phyloP scores from a whole-genome alignment of 129 eudicot genomes.

The Flaveria sonorensis region DNA sequence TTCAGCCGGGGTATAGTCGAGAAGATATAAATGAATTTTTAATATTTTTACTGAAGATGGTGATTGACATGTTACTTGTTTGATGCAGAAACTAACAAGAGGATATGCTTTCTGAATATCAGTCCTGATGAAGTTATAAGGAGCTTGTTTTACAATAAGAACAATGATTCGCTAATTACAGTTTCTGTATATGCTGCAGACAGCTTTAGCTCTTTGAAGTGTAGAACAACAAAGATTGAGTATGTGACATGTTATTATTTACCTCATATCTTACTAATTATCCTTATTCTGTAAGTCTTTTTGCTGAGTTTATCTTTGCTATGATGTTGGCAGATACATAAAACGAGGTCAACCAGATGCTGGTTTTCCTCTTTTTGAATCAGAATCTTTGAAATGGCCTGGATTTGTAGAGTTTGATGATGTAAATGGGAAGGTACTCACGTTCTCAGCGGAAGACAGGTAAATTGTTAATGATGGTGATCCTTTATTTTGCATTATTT shows the following conservation, averaged over 20 bases:
- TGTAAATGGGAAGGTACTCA: conserved; percentile 90
- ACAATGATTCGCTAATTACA: conserved; percentile 91
- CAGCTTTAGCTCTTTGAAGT: conserved; percentile 85
- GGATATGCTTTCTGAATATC: conserved; percentile 87
- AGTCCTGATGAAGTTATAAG: conserved; percentile 91
- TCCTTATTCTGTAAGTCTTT: not conserved
- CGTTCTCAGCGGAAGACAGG: conserved; percentile 88
- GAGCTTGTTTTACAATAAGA: conserved; percentile 90
- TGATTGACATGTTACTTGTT: conserved; percentile 23
- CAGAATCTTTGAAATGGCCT: conserved; percentile 92
- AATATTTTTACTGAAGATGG: conserved; percentile 1
- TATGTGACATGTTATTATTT: conserved; percentile 35
- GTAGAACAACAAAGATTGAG: conserved; percentile 95
- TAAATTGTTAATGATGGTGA: conserved; percentile 16
- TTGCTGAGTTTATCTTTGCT: conserved; percentile 11
- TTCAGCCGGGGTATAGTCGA: conserved; percentile 76
- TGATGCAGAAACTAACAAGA: conserved; percentile 80
- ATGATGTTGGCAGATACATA: conserved; percentile 52
- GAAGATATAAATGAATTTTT: not conserved
- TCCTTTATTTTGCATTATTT: not conserved
- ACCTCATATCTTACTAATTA: not conserved
- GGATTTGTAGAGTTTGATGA: conserved; percentile 97
- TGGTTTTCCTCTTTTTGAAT: conserved; percentile 81
- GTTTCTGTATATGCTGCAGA: conserved; percentile 93
- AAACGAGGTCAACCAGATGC: conserved; percentile 92